Evolutionary conservation across 2,329 filamentous ascomycete genomes (phyloP).

Genomic region (Cephalotrichum gorgonifer): DNA sequence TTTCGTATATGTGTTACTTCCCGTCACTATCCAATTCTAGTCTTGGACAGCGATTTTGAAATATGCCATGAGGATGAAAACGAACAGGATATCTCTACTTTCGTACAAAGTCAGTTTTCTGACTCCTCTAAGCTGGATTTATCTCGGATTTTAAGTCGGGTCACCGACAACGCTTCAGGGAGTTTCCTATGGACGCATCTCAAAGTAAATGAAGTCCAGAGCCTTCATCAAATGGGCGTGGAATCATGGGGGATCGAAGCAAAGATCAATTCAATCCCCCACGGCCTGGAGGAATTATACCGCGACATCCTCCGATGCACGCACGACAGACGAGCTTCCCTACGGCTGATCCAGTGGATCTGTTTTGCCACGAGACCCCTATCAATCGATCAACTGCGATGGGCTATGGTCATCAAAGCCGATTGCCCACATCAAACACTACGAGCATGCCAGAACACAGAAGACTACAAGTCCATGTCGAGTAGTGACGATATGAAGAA

Average conservation of each 20-base stretch:
- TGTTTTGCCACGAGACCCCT: conserved; percentile 18
- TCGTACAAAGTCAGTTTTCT: neutral
- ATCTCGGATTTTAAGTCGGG: conserved; percentile 8
- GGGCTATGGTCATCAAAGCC: conserved; percentile 17
- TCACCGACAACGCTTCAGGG: conserved; percentile 16
- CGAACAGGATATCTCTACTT: conserved; percentile 10
- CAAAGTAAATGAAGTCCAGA: conserved; percentile 12
- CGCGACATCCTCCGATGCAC: conserved; percentile 11
- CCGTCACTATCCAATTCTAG: conserved; percentile 19
- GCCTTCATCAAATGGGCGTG: conserved; percentile 7
- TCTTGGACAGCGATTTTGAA: conserved; percentile 10
- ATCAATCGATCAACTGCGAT: conserved; percentile 16
- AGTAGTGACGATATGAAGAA: conserved; percentile 10
- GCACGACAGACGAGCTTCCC: conserved; percentile 5
- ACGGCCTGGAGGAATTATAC: conserved; percentile 16
- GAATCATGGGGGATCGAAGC: conserved; percentile 11
- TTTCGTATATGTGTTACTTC: conserved; percentile 20
- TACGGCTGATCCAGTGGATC: conserved; percentile 20
- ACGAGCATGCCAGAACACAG: conserved; percentile 8
- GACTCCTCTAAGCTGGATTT: too few relatives aligned
- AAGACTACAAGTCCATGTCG: conserved; percentile 10
- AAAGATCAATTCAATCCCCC: conserved; percentile 11
- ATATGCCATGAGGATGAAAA: conserved; percentile 21
- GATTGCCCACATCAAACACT: conserved; percentile 12
- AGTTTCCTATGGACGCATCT: conserved; percentile 26